A percentile compares a stretch with the other conserved stretches of the same genome.
These are phyloP conservation scores for Penicillium sp. DNA, from an alignment of 2,329 filamentous ascomycete species.

Conservation along the genomic window DNA sequence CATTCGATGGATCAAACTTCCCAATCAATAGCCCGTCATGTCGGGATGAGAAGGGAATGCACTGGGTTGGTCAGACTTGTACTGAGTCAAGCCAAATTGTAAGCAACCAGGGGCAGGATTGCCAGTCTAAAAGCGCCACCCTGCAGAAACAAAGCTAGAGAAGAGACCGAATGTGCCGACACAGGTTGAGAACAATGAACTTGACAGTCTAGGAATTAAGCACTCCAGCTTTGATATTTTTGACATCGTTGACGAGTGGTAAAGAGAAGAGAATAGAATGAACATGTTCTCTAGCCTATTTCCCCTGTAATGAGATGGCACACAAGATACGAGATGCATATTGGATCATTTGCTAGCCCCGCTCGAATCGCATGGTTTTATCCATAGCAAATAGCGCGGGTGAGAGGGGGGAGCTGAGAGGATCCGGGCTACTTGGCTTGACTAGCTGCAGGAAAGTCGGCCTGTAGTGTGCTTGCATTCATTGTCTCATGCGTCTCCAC, in stretches of 20 bases:
- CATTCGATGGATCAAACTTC: background rate
- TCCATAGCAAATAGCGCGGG: background rate
- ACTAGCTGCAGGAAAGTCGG: constrained; percentile 14
- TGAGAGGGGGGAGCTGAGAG: background rate
- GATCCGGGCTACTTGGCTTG: constrained; percentile 3
- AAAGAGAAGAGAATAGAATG: too few relatives aligned
- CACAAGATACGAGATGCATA: background rate
- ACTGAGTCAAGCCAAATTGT: background rate
- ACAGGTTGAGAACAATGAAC: background rate
- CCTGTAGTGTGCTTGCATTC: constrained; percentile 3
- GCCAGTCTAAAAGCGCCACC: background rate
- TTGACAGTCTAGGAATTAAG: background rate
- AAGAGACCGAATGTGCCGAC: background rate
- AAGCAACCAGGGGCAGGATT: background rate
- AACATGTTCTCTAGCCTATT: background rate
- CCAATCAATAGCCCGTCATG: background rate
- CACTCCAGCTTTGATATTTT: background rate
- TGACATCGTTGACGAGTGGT: background rate
- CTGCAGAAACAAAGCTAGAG: background rate
- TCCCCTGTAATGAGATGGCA: background rate
- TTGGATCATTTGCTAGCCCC: background rate
- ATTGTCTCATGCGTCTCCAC: constrained; percentile 5
- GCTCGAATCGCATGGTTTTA: background rate
- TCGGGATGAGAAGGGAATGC: background rate
- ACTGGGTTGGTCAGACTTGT: background rate